Evolutionary conservation across 2,329 filamentous ascomycete genomes (phyloP).

Genomic region (Fusarium palustre): DNA sequence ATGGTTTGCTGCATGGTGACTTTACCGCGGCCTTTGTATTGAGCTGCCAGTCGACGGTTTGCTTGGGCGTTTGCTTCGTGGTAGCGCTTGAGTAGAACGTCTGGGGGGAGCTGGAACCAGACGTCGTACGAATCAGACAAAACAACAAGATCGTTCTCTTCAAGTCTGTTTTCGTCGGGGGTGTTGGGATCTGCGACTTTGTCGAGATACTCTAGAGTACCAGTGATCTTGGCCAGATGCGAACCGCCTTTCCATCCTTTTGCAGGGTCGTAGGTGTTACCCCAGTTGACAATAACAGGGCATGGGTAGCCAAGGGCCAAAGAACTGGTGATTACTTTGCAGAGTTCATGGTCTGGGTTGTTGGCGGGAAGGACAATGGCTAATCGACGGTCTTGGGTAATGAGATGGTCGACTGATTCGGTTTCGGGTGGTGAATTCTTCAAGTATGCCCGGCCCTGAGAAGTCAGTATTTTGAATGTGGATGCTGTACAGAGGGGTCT

Average conservation of each 20-base stretch:
- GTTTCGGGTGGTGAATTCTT: not conserved
- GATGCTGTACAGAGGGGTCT: accelerated
- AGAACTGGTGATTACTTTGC: conserved; percentile 45
- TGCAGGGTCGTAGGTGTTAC: conserved; percentile 22
- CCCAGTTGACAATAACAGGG: conserved; percentile 48
- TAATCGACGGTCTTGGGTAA: conserved; percentile 24
- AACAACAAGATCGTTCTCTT: conserved; percentile 44
- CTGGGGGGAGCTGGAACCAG: conserved; percentile 49
- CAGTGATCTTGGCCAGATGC: conserved; percentile 47
- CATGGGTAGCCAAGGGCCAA: conserved; percentile 45
- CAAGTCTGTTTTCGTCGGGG: conserved; percentile 7
- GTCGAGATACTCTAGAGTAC: conserved; percentile 45
- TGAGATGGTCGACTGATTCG: not conserved
- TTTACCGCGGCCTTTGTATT: not conserved
- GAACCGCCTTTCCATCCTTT: conserved; percentile 30
- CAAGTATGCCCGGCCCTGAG: not conserved
- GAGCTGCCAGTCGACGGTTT: conserved; percentile 18
- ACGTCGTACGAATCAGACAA: conserved; percentile 46
- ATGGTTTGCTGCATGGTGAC: conserved; percentile 40
- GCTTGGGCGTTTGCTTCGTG: conserved; percentile 36
- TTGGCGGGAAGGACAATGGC: conserved; percentile 36
- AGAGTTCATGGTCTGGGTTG: conserved; percentile 41
- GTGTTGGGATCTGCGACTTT: not conserved
- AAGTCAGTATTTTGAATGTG: not conserved
- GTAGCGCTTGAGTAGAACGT: conserved; percentile 45